These are phyloP conservation scores for Dioszegia aurantiaca DNA, from an alignment of 768 basidiomycete genomes.

Conservation along the genomic window DNA sequence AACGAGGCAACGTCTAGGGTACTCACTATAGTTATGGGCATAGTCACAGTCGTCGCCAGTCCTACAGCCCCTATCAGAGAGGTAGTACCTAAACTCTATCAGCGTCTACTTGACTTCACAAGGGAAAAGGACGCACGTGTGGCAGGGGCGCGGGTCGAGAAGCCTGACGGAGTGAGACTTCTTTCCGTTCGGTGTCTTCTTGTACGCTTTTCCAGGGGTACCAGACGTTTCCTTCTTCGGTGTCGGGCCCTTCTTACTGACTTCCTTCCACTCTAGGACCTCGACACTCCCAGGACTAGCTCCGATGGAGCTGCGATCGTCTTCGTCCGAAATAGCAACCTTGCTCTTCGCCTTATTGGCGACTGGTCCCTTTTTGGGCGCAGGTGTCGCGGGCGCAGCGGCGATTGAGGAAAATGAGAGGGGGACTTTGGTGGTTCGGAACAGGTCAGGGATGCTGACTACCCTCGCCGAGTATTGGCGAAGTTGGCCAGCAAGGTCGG, in stretches of 20 bases:
- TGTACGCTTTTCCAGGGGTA: not conserved
- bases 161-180: constrained; percentile 28
- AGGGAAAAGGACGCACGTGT: constrained; percentile 36
- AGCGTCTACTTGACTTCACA: constrained; percentile 29
- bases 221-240: not conserved
- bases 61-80: constrained; percentile 37
- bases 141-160: constrained; percentile 44
- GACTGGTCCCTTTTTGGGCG: not conserved
- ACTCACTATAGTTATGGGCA: constrained; percentile 44
- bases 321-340: not conserved
- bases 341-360: not conserved
- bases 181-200: constrained; percentile 8
- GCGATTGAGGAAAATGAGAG: constrained; percentile 15
- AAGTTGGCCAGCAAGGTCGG: constrained; percentile 26
- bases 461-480: constrained; percentile 22
- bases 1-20: not conserved
- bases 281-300: constrained; percentile 7
- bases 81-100: not conserved
- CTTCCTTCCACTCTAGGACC: constrained; percentile 13
- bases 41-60: constrained; percentile 33
- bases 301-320: not conserved
- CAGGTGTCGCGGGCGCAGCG: not conserved
- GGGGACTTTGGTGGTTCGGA: constrained; percentile 29
- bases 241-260: not conserved
- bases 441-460: constrained; percentile 34